A percentile compares a stretch with the other conserved stretches of the same genome.
Conservation (phyloP, 2,329 filamentous ascomycete species). For the Xylariales sp. region DNA sequence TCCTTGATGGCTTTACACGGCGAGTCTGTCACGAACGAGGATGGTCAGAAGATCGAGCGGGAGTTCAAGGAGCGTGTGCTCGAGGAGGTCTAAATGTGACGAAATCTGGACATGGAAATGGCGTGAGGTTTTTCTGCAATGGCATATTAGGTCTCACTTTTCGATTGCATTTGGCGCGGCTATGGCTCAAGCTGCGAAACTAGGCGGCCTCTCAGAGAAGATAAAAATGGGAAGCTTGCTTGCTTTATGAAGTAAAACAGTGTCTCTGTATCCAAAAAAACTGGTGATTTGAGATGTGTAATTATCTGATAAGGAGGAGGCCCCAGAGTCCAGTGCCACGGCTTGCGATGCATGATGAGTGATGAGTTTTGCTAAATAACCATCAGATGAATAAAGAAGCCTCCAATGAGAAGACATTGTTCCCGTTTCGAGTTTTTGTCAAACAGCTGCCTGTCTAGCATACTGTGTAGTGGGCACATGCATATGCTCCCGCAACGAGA, state of each 20-base stretch:
- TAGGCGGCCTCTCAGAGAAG: constrained; percentile 27
- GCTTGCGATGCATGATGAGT: no score
- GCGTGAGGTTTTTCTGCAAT: constrained; percentile 41
- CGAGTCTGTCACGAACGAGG: constrained; percentile 93
- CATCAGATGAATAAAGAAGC: no score
- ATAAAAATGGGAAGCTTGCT: constrained; percentile 28
- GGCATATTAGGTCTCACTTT: constrained; percentile 41
- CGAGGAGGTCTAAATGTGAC: constrained; percentile 76
- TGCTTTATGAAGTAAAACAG: constrained; percentile 32
- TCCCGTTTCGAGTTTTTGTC: no score
- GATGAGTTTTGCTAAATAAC: no score
- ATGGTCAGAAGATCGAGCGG: constrained; percentile 96
- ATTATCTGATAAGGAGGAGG: no score
- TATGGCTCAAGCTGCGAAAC: constrained; percentile 31
- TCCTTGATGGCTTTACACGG: constrained; percentile 94
- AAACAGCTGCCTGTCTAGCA: no score
- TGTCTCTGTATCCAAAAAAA: no score
- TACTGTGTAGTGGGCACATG: no score
- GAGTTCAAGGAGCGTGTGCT: constrained; percentile 99
- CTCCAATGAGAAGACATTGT: no score
- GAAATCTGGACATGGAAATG: constrained; percentile 35
- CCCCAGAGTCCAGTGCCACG: no score
- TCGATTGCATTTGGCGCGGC: constrained; percentile 44
- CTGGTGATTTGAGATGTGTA: no score
- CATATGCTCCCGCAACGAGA: no score